Base-by-base conservation (phyloP, 306 rosid species). In the Fragaria nilgerrensis region DNA sequence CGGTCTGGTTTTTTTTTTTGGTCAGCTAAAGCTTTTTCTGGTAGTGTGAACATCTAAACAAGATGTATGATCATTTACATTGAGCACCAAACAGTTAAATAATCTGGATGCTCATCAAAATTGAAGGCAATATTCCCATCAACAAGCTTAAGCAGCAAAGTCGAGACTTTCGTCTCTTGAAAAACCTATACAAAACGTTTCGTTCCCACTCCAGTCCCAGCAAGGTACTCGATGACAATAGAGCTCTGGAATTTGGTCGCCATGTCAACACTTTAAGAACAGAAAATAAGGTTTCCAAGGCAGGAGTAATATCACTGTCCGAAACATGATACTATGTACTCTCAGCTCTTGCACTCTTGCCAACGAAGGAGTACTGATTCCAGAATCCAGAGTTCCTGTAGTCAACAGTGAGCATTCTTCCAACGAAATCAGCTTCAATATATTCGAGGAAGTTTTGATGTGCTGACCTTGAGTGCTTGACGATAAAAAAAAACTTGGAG, bases 281-380 rank as follows among this genome's bases (percentile, higher is more conserved):
- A 10, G 87, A 83, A 76, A 86, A 83, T 67, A 86, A 78, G 68
- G 78, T 61, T 39, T 87, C 72, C 52, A 86, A 56, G 36, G 79
- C 83, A 50, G 89, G 85, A 71, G 87, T 70, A 48, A 83, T 53
- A 43, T 82, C 78, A 23, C 64, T 72, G 78, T 80, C 89, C 14
- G 70, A 80, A 17, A 80, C 63, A 41, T 78, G 83, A 58, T 83
- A 80, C 48, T 87, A 86, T 1, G 85, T 25, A 86, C 89, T 80
- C 80, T 77, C 27, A 86, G 89, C 70, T 86, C 71, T 68, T 80
- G 84, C 75, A 86, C 75, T 86, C 89, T 71, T 80, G 83, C 89
- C 84, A 86, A 15, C 80, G 74, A n/a, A 86, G 85, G 55, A 86
- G 68, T 20, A 86, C 89, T 0, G 85, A 66, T 49, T 86, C 89